Evolutionary conservation across 1,284 basidiomycete genomes (phyloP), one percentile per base, ranked within the genome.

Genomic region (Cryptococcus sp.): DNA sequence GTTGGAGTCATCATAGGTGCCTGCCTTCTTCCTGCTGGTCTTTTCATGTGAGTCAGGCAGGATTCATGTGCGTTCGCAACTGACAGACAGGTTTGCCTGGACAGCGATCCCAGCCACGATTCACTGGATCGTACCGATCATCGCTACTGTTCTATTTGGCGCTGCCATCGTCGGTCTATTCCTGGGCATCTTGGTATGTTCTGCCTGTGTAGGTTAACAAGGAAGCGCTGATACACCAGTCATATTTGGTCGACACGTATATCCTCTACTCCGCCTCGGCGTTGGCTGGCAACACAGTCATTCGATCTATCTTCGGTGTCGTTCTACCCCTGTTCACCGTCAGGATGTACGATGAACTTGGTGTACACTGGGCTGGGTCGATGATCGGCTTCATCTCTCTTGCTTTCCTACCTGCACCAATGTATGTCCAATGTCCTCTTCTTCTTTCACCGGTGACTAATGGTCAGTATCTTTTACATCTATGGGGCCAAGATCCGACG

Each of bases 211-310:
- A n/a, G n/a, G n/a, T n/a, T n/a, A n/a, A n/a, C n/a, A n/a, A n/a
- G n/a, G n/a, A n/a, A n/a, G n/a, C n/a, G n/a, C 41, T 43, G 14
- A 24, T 21, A 21, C 16, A 22, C 39, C 46, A 49, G 62, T 67
- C 48, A 67, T 86, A 85, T 70, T 73, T 85, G 49, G 83, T 85
- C 78, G 83, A 84, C 56, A 74, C 80, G 1, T 85, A 84, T 67
- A 75, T 65, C 2, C 53, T 52, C 42, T 53, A 64, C 54, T 44
- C 55, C 5, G 83, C 84, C 0, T 82, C 80, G 51, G 83, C 83
- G 9, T 77, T 85, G 28, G 84, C 85, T 0, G 81, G 84, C 25
- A 85, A 83, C 10, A 82, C 85, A n/a, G 80, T 88, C 22, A 64
- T 85, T 21, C 81, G 85, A 34, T 84, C 81, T 2, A 72, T 80